Evolutionary conservation across 2,329 filamentous ascomycete species (phyloP).

Genomic region (Talaromyces rugulosus): DNA sequence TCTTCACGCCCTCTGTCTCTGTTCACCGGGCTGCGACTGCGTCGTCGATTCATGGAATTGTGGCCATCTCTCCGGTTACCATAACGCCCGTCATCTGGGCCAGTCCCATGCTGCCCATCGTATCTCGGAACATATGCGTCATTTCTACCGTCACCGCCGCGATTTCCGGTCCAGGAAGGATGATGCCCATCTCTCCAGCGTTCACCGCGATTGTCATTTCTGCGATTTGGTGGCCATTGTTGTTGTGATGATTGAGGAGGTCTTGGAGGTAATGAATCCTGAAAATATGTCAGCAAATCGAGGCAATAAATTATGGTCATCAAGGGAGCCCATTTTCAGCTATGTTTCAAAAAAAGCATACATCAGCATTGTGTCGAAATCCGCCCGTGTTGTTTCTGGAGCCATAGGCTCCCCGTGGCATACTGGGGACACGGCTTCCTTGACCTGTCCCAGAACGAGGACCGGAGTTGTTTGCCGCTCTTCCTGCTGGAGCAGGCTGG

Average conservation of each 20-base stretch:
- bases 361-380: conserved; percentile 24
- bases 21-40: conserved; percentile 32
- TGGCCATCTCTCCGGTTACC: conserved; percentile 23
- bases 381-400: conserved; percentile 20
- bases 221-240: conserved; percentile 23
- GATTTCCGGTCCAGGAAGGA: conserved; percentile 15
- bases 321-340: neutral
- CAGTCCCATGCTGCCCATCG: conserved; percentile 13
- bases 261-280: conserved; percentile 34
- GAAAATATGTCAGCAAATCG: conserved; percentile 15
- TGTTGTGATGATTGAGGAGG: conserved; percentile 30
- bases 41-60: conserved; percentile 24
- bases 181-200: conserved; percentile 29
- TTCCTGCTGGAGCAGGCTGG: conserved; percentile 79
- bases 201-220: conserved; percentile 23
- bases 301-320: conserved; percentile 13
- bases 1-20: conserved; percentile 24
- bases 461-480: conserved; percentile 41
- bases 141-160: conserved; percentile 22
- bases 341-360: neutral
- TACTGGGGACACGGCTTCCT: conserved; percentile 33
- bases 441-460: conserved; percentile 26
- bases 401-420: conserved; percentile 27
- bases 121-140: conserved; percentile 39
- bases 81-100: conserved; percentile 14